Base-by-base conservation (phyloP, 2,329 filamentous ascomycete species). In the Pseudogymnoascus sp. region DNA sequence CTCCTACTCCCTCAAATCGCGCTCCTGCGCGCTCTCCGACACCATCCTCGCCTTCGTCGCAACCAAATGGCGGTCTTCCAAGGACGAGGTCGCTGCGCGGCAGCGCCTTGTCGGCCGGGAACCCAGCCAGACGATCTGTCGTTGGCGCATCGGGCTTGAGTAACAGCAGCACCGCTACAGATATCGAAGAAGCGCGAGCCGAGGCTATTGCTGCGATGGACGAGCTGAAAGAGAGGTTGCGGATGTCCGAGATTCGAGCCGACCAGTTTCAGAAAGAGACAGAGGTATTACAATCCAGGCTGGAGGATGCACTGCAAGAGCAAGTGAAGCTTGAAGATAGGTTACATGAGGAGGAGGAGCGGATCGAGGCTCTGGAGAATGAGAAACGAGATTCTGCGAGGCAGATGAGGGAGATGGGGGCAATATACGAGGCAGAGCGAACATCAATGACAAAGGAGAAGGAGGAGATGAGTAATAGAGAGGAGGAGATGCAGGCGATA, bases 351-450 rank as follows among this genome's bases (percentile, higher is more conserved):
- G 86, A 85, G 69, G 91, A 94, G 64, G 90, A 93, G 73, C 86
- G 87, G 70, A 83, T 93, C 62, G 91, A 96, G 74, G 78, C 82
- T 6, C 79, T 97, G 60, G 85, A 86, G 70, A 91, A 90, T 69
- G 90, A 96, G 70, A 92, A 94, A 76, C 85, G 90, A 68, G 92
- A 97, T 67, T 81, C 87, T 61, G 84, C 87, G 30, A 84, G 91
- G 65, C 88, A 95, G 74, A 89, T 90, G 70, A 85, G 93, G 65
- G 94, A 99, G 73, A 86, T 97, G 77, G 92, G 97, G 74, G 86
- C 87, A 65, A 92, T 95, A 66, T 95, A 96, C 73, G 93, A 97
- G 74, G 86, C 89, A 47, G 94, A 99, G 75, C 85, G 91, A 65
- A 90, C 87, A 70, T 85, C 90, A 60, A 89, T 93, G 76, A 85